Base-by-base conservation (phyloP, 163 green algal species). In the Chlorella variabilis region DNA sequence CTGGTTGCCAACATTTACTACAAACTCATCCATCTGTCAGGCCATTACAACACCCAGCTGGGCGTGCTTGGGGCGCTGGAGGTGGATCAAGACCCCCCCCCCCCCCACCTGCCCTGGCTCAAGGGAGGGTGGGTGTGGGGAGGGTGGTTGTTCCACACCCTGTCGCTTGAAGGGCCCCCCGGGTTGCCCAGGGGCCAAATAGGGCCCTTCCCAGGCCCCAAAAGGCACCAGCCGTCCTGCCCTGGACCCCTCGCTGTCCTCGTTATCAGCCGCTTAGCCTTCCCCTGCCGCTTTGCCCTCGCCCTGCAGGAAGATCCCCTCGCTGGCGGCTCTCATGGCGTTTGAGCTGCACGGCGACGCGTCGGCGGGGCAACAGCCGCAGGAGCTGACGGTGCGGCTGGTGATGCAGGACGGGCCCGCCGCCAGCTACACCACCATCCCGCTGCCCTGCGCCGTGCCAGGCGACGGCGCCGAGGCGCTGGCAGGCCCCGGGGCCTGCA, bases 21-120 rank as follows among this genome's bases (percentile, higher is more conserved):
- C 71, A 74, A 78, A 29, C 63, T 91, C 7, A n/a, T 87, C 9
- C 80, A 83, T 13, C 71, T 89, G 5, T 87, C 73, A 0, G 61
- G 71, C 4, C 87, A 91, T 80, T 91, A 91, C 87, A 89, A 91
- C 56, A 88, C 86, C 0, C 86, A 91, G 84, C 80, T 91, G 31
- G 87, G 83, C 5, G 18, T 91, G 31, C 68, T 86, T 29, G 82
- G 81, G 0, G 81, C 71, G 29, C 54, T 89, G 77, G 31, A 21
- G 13, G 15, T 83, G 20, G 76, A 84, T 41, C 70, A 79, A 29
- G 4, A 73, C 25, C 54, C 49, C 36, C n/a, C 62, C 15, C 39
- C 78, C 23, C 69, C 41, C 25, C 20, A 73, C 29, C 23, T 85
- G 63, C 38, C 45, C 21, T 89, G 81, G 81, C 42, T 82, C 29